Conservation (phyloP, 331 rosid species). For the Prunus yedoensis region DNA sequence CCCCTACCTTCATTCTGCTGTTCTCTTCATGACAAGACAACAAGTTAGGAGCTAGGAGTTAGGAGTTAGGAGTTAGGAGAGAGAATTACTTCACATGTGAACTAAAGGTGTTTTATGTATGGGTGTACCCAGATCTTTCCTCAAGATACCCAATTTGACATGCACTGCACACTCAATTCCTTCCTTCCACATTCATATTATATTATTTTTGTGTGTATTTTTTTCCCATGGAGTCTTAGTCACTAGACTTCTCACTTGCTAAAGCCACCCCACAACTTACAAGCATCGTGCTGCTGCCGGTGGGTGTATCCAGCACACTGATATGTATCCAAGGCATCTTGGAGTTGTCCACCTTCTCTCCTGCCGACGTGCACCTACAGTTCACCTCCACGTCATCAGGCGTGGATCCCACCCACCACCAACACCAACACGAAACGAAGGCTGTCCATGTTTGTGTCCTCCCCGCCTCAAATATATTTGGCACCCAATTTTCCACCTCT, state of each 20-base stretch:
- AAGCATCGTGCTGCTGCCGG: neutral
- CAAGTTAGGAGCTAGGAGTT: no score
- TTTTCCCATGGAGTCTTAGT: conserved; percentile 5
- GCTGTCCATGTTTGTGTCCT: neutral
- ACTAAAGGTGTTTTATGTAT: conserved; percentile 15
- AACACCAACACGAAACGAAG: neutral
- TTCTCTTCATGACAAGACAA: neutral
- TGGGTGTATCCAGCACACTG: conserved; percentile 2
- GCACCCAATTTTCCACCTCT: conserved; percentile 1
- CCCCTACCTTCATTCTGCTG: no score
- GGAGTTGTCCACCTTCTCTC: conserved; percentile 2
- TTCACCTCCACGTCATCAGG: conserved; percentile 12
- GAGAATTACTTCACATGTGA: no score
- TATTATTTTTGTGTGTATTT: no score
- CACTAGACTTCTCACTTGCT: neutral
- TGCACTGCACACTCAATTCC: conserved; percentile 13
- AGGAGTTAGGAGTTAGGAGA: no score
- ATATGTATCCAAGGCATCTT: conserved; percentile 1
- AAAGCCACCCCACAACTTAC: neutral
- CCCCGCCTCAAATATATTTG: neutral
- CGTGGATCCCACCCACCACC: conserved; percentile 4
- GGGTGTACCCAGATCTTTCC: conserved; percentile 15
- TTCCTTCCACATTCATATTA: neutral
- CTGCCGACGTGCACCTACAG: conserved; percentile 39
- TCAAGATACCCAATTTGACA: conserved; percentile 20